Evolutionary conservation across 176 grass and related monocot genomes (phyloP), one percentile per base, ranked within the genome.

Genomic region (Rhynchospora breviuscula): DNA sequence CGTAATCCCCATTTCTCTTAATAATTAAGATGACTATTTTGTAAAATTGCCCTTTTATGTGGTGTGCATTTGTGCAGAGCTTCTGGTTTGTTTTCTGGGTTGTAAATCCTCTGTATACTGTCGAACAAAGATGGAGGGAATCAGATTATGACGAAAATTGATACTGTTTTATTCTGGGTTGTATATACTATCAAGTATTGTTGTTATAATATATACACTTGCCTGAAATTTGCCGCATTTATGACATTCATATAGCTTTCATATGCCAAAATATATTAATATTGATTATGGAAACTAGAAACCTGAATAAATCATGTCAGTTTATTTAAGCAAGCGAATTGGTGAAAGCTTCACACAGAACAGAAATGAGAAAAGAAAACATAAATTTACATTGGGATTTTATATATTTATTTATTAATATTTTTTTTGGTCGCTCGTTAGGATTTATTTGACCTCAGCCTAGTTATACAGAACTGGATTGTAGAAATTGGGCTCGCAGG

Each of bases 61-160:
- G 43, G 4, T 81, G 31, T 48, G 13, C 19, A 81, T 46, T 62
- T 62, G 26, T 46, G 23, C 35, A 62, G 31, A 63, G 18, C 15
- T 59, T 80, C 8, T 60, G 40, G 15, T 7, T 44, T 80, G 59
- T 60, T 40, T 59, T 80, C 8, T 60, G 40, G 8, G 13, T 44
- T 80, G 59, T 60, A 80, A 21, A 80, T 80, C 7, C 4, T 60
- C 29, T 80, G 5, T 63, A 17, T 60, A 52, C 25, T 58, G 45
- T 79, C 33, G 51, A 79, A 79, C 14, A 58, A 33, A 58, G 46
- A 33, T 35, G 47, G 11, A 79, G 18, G 23, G 15, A 75, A 47
- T 19, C 49, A 80, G 51, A 80, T 80, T 19, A 80, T 63, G 78
- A 80, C 31, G 78, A 80, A 59, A 80, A 80, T 22, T 62, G 10